phyloP scores from a whole-genome alignment of 2,329 filamentous ascomycete species.

The Calonectria pseudoturangicola region DNA sequence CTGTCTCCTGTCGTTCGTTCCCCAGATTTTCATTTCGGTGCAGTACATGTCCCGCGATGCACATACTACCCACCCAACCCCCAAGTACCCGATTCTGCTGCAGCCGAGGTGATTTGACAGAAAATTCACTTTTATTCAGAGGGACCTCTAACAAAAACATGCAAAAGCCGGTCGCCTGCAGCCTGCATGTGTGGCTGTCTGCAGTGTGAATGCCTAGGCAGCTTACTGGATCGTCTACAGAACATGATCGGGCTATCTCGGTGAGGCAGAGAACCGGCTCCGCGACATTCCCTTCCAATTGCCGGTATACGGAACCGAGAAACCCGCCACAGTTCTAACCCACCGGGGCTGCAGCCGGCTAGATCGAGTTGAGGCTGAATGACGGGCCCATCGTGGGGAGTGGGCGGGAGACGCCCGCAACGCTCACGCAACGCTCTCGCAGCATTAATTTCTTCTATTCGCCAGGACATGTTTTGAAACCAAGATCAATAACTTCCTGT shows the following conservation, averaged over 20 bases:
- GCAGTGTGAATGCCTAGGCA: conserved; percentile 27
- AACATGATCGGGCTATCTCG: conserved; percentile 44
- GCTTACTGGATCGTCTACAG: conserved; percentile 33
- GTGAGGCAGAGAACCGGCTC: conserved; percentile 22
- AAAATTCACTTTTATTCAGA: neutral
- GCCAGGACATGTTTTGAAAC: neutral
- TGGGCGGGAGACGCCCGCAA: conserved; percentile 21
- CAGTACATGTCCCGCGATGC: conserved; percentile 21
- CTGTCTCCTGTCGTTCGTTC: conserved; percentile 10
- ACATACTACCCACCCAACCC: neutral
- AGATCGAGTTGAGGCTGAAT: conserved; percentile 39
- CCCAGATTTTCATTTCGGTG: conserved; percentile 21
- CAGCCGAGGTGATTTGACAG: conserved; percentile 5
- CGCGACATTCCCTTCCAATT: conserved; percentile 1
- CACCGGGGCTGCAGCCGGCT: conserved; percentile 3
- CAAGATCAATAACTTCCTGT: neutral
- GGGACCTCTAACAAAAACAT: conserved; percentile 16
- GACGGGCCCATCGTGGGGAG: conserved; percentile 10
- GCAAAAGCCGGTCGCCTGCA: conserved; percentile 37
- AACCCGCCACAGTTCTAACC: conserved; percentile 1
- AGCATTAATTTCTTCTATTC: neutral
- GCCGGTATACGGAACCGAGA: conserved; percentile 30
- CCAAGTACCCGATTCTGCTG: neutral
- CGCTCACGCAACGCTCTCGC: conserved; percentile 28
- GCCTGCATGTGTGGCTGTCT: conserved; percentile 36